Percentiles rank a stretch among this genome's conserved stretches.
Evolutionary conservation across 306 rosid species (phyloP).

Genomic region (Prosopis cineraria): DNA sequence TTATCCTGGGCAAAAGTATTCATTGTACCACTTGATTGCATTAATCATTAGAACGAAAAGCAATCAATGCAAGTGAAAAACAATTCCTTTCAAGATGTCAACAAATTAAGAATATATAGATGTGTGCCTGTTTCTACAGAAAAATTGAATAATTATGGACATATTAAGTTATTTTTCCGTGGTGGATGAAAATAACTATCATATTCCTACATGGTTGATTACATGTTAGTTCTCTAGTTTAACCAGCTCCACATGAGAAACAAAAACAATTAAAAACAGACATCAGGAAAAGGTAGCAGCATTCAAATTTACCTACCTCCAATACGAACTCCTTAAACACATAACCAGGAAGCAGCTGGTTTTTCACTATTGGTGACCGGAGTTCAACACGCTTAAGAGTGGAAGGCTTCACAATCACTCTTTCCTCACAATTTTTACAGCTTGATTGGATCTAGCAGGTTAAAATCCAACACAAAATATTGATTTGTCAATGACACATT

Average conservation of each 20-base stretch:
- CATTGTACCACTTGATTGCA: background rate
- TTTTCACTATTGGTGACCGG: constrained; percentile 28
- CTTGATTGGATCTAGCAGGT: constrained; percentile 36
- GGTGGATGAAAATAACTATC: background rate
- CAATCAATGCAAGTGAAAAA: background rate
- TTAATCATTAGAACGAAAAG: background rate
- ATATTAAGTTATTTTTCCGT: background rate
- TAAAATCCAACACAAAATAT: constrained; percentile 21
- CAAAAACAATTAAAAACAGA: background rate
- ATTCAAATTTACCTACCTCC: constrained; percentile 46
- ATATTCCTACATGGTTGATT: background rate
- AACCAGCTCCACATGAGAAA: background rate
- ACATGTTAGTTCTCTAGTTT: background rate
- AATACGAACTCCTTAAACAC: constrained; percentile 44
- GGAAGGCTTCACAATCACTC: constrained; percentile 41
- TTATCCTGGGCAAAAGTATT: background rate
- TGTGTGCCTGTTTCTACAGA: background rate
- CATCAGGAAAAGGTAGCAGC: background rate
- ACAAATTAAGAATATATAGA: background rate
- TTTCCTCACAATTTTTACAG: constrained; percentile 30
- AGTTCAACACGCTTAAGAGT: constrained; percentile 32
- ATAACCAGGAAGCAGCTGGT: constrained; percentile 46
- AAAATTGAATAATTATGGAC: background rate
- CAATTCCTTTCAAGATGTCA: background rate
- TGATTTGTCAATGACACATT: constrained; percentile 3